Evolutionary conservation across 1,284 basidiomycete genomes (phyloP), one percentile per base, ranked within the genome.

Genomic region (Microbotryum silenes-acaulis): DNA sequence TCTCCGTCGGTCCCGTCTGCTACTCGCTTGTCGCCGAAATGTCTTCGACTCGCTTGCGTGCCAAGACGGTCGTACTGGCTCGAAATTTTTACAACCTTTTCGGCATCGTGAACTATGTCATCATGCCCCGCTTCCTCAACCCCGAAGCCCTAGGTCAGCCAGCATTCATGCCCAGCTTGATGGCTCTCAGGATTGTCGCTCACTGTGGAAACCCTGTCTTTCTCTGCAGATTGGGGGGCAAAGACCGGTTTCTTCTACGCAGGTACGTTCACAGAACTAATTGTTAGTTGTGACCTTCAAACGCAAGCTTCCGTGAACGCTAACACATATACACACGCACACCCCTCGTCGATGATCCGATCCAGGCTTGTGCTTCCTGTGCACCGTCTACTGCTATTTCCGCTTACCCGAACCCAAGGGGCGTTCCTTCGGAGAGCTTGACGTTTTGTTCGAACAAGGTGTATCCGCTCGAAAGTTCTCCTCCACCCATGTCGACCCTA

Each of bases 21-120:
- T 78, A 76, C 70, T 75, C 74, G 50, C 72, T 80, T 53, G 78
- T 79, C 10, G 75, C 77, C 23, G 79, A 80, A 56, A 70, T 79
- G 47, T 74, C 77, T 1, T 76, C 78, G 16, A 75, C 77, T 29
- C 74, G 78, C 37, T 42, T 42, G 37, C 37, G 37, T 4, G 37
- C 37, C 37, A 42, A 42, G 37, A 42, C 37, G 12, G 37, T 42
- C 12, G 37, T 42, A 10, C 37, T 42, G 12, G 37, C 37, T 18
- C 37, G 37, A 2, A 42, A 42, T 12, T 42, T 42, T 3, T 42
- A 42, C 3, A 42, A 42, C 37, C 12, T 42, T 42, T 42, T 42
- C 37, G 37, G 37, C 12, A 42, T 42, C 12, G 5, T 42, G 12
- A 42, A 42, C 37, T 42, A 42, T 6, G 12, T 42, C 37, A 42